Conservation (phyloP, 2,329 filamentous ascomycete species). For the Dactylellina sp. region DNA sequence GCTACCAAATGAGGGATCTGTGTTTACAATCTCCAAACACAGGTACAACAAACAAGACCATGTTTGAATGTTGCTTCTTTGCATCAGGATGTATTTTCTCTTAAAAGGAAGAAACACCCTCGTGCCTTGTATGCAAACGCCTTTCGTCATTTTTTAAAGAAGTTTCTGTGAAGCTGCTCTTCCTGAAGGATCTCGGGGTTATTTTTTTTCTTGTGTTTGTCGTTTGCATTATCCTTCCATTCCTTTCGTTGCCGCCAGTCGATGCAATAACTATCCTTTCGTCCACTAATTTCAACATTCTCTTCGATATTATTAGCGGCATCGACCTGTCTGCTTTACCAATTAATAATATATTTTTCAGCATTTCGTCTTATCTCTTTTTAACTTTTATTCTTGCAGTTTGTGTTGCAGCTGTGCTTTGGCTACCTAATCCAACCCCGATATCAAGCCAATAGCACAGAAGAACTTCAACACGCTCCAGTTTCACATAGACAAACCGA, state of each 20-base stretch:
- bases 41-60: constrained; percentile 26
- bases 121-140: constrained; percentile 50
- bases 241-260: constrained; percentile 25
- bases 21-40: constrained; percentile 24
- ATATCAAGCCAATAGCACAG: constrained; percentile 39
- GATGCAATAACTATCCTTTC: constrained; percentile 41
- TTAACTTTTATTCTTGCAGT: constrained; percentile 30
- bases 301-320: constrained; percentile 26
- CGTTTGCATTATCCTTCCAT: constrained; percentile 51
- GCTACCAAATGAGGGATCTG: constrained; percentile 9
- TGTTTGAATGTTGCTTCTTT: constrained; percentile 20
- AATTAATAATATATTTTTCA: constrained; percentile 19
- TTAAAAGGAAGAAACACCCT: constrained; percentile 49
- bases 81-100: constrained; percentile 18
- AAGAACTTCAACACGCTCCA: constrained; percentile 37
- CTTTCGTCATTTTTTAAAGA: constrained; percentile 38
- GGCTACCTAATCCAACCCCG: constrained; percentile 51
- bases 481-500: constrained; percentile 53
- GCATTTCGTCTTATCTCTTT: background rate
- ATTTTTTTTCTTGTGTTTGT: constrained; percentile 30
- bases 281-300: constrained; percentile 13
- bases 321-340: constrained; percentile 38
- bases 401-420: constrained; percentile 44
- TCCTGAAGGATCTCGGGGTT: constrained; percentile 27
- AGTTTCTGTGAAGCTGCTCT: constrained; percentile 53